Conservation (phyloP, 2,329 filamentous ascomycete genomes). For the Alternaria arborescens region DNA sequence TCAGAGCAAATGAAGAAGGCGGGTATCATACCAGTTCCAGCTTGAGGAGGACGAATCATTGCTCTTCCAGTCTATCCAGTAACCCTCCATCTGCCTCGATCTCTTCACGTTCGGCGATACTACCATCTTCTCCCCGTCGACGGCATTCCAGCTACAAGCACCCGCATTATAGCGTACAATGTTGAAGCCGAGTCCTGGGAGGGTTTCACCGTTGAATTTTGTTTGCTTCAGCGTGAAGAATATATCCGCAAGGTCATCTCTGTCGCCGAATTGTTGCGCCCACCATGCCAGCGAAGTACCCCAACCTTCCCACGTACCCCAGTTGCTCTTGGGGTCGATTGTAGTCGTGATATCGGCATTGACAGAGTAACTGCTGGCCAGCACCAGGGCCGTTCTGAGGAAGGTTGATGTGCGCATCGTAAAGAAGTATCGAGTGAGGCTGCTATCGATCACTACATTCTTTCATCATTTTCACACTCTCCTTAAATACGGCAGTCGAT, state of each 20-base stretch:
- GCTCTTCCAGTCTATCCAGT: constrained; percentile 17
- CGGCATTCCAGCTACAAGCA: constrained; percentile 17
- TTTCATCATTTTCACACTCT: neutral
- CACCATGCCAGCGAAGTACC: constrained; percentile 19
- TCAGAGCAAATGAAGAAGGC: neutral
- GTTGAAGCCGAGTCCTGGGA: constrained; percentile 15
- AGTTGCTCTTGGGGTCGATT: constrained; percentile 14
- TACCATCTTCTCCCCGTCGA: constrained; percentile 10
- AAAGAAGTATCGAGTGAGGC: neutral
- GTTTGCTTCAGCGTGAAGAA: constrained; percentile 15
- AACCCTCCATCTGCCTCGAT: constrained; percentile 18
- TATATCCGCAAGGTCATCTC: constrained; percentile 17
- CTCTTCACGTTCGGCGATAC: constrained; percentile 16
- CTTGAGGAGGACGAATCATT: constrained; percentile 5
- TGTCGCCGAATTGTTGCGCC: constrained; percentile 13
- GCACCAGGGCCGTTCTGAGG: constrained; percentile 6
- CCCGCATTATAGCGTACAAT: constrained; percentile 18
- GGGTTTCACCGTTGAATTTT: constrained; percentile 8
- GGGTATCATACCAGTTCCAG: constrained; percentile 11
- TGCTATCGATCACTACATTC: neutral
- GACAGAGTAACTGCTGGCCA: constrained; percentile 5
- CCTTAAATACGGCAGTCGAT: neutral
- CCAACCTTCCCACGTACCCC: constrained; percentile 20
- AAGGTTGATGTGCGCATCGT: constrained; percentile 13
- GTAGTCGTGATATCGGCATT: constrained; percentile 12